Conservation (phyloP, 208 protist species). For the Acanthamoeba triangularis region DNA sequence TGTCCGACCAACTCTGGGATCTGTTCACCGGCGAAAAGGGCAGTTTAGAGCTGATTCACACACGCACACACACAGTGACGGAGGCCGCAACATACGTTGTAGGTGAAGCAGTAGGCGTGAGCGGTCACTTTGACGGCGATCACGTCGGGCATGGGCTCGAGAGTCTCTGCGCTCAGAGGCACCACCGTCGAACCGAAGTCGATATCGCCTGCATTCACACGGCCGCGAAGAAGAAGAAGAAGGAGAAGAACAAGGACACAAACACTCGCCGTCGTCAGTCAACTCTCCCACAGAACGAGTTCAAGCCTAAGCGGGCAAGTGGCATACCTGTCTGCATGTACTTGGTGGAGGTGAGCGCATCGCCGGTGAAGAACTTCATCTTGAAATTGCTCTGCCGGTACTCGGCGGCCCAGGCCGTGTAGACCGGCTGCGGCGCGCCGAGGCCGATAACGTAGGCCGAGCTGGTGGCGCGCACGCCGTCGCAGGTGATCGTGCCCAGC, state of each 20-base stretch:
- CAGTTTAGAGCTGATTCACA: background rate
- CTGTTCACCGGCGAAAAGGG: background rate
- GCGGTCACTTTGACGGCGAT: background rate
- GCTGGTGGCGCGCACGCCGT: background rate
- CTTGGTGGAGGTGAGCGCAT: background rate
- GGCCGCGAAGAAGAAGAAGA: background rate
- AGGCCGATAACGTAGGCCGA: slow-evolving; percentile 5
- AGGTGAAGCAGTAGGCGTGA: background rate
- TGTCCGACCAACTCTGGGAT: background rate
- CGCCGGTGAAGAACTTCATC: slow-evolving; percentile 41
- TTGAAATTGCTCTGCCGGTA: background rate
- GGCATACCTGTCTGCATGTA: background rate
- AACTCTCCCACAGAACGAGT: too few species aligned
- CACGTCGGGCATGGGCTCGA: background rate
- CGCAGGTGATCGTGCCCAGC: slow-evolving; percentile 35
- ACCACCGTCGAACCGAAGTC: slow-evolving; percentile 14
- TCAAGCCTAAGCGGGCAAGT: too few species aligned
- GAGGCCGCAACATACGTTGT: background rate
- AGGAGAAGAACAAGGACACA: background rate
- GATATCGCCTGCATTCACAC: background rate
- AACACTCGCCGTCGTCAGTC: too few species aligned
- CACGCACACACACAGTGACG: background rate
- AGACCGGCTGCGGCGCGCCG: background rate
- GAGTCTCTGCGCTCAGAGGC: background rate
- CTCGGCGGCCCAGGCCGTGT: slow-evolving; percentile 4